A percentile compares a stretch with the other conserved stretches of the same genome.
Evolutionary conservation across 805 yeast genomes (phyloP).

Genomic region (Kockiozyma suomiensis): DNA sequence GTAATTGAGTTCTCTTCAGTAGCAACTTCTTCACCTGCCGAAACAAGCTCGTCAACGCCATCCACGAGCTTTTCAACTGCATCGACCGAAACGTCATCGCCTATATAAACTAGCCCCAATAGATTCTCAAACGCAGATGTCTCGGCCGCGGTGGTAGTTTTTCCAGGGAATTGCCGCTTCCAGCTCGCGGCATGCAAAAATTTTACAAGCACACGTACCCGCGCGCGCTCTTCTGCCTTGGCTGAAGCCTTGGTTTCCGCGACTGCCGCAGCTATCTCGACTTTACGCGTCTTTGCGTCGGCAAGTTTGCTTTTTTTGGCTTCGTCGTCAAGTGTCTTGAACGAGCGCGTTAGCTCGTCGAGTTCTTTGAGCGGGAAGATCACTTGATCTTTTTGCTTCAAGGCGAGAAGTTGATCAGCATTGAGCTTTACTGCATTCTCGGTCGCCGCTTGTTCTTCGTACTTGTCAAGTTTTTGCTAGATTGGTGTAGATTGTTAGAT

Average conservation of each 20-base stretch:
- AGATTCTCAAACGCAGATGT: constrained; percentile 39
- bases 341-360: constrained; percentile 37
- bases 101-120: constrained; percentile 40
- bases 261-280: constrained; percentile 18
- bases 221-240: constrained; percentile 31
- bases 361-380: constrained; percentile 44
- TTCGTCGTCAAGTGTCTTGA: constrained; percentile 33
- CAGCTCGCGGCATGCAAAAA: constrained; percentile 43
- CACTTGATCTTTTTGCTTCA: constrained; percentile 41
- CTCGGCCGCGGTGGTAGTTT: constrained; percentile 33
- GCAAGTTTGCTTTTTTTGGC: constrained; percentile 22
- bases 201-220: constrained; percentile 35
- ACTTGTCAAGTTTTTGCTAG: constrained; percentile 39
- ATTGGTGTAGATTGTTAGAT: background rate
- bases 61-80: constrained; percentile 39
- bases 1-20: constrained; percentile 18
- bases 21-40: constrained; percentile 30
- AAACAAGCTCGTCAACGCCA: constrained; percentile 38
- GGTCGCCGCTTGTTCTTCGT: constrained; percentile 40
- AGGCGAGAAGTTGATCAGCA: constrained; percentile 44
- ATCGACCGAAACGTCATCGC: constrained; percentile 42
- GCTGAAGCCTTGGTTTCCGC: constrained; percentile 30
- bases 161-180: constrained; percentile 38
- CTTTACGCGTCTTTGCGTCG: constrained; percentile 21
- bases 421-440: constrained; percentile 39